A percentile compares a stretch with the other conserved stretches of the same genome.
phyloP scores from a whole-genome alignment of 208 protist genomes.

The Trypanosoma conorhini region DNA sequence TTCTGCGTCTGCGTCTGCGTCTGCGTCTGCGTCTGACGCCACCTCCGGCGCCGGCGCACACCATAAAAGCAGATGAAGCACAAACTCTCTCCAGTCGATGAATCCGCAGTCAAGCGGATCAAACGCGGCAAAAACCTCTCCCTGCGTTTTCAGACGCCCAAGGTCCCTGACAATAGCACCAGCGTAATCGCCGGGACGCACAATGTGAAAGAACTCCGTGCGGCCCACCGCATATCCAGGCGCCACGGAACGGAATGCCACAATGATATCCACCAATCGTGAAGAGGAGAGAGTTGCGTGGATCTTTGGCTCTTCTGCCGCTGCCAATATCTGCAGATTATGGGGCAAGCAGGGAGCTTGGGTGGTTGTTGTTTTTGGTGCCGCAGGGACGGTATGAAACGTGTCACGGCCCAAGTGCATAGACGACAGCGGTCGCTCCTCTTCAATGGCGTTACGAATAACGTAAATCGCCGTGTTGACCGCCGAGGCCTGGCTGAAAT shows the following conservation, averaged over 20 bases:
- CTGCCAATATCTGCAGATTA: neutral
- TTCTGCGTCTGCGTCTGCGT: neutral
- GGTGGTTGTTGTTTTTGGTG: neutral
- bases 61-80: conserved; percentile 87
- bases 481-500: conserved; percentile 49
- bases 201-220: conserved; percentile 62
- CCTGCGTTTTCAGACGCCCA: conserved; percentile 28
- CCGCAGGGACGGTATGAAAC: conserved; percentile 45
- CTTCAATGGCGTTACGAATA: conserved; percentile 76
- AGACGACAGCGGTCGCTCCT: conserved; percentile 42
- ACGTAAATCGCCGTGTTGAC: conserved; percentile 87
- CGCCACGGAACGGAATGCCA: conserved; percentile 60
- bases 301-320: conserved; percentile 38
- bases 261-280: conserved; percentile 64
- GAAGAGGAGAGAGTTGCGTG: conserved; percentile 58
- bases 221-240: conserved; percentile 67
- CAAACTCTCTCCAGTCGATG: conserved; percentile 85
- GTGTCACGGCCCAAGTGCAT: conserved; percentile 89
- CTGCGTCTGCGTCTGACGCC: neutral
- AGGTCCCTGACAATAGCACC: conserved; percentile 11
- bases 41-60: conserved; percentile 39
- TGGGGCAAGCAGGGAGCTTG: neutral
- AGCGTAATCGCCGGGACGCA: conserved; percentile 61
- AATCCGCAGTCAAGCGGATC: conserved; percentile 54
- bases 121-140: conserved; percentile 70